Conservation (phyloP, 495 filamentous ascomycete species). For the Amorphotheca resinae region DNA sequence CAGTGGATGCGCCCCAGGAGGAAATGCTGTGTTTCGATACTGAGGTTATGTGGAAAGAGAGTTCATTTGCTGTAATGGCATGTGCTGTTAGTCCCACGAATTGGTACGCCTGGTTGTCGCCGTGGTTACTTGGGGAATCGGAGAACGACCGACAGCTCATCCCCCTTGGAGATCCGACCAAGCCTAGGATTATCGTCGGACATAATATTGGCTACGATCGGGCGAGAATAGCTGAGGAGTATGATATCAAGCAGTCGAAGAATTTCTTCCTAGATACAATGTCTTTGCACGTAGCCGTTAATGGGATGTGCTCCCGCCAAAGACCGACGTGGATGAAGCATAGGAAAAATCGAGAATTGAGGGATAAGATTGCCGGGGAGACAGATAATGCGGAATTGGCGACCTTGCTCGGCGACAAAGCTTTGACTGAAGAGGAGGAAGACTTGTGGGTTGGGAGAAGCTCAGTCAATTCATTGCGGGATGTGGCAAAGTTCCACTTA, state of each 20-base stretch:
- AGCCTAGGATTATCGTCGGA: conserved; percentile 68
- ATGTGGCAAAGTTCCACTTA: conserved; percentile 95
- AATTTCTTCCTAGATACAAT: conserved; percentile 95
- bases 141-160: conserved; percentile 69
- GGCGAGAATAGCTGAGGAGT: conserved; percentile 81
- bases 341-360: conserved; percentile 73
- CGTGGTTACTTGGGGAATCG: conserved; percentile 81
- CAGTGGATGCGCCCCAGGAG: conserved; percentile 65
- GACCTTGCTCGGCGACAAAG: conserved; percentile 52
- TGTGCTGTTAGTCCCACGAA: conserved; percentile 75
- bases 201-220: conserved; percentile 97
- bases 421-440: conserved; percentile 68
- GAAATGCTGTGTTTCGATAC: conserved; percentile 85
- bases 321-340: conserved; percentile 94
- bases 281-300: conserved; percentile 95
- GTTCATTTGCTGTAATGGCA: conserved; percentile 88
- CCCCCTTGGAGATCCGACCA: conserved; percentile 62
- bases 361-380: conserved; percentile 66
- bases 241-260: conserved; percentile 63
- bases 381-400: conserved; percentile 58
- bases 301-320: conserved; percentile 97
- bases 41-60: conserved; percentile 92
- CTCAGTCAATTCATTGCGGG: conserved; percentile 86
- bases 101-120: conserved; percentile 97
- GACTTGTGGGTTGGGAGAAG: conserved; percentile 92